Base-by-base conservation (phyloP, 305 asterid species). In the Stenogyne calaminthoides region DNA sequence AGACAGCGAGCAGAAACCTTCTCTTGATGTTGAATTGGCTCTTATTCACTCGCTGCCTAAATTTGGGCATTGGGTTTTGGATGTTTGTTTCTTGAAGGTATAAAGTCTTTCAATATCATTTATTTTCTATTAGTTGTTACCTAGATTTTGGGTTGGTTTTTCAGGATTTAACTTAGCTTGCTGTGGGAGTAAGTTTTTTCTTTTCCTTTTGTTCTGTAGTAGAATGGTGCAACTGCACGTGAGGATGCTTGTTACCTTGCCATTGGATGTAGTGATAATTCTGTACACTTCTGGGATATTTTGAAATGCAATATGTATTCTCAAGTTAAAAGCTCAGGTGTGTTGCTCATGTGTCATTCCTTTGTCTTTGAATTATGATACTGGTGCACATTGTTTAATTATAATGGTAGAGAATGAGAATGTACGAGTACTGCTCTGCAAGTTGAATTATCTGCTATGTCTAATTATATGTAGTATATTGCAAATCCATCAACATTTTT, bases 21-120 rank as follows among this genome's bases (percentile, higher is more conserved):
- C 55, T 68, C 54, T 78, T n/a, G 44, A 42, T 57, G 36, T 83
- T 68, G 69, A 82, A 49, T 71, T 91, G 67, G 75, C 74, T 70
- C 88, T 87, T 65, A 54, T 84, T 51, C 87, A 82, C 70, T 64
- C 88, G 54, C 80, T 94, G 52, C 97, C 97, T 0, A 89, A 80
- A 62, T 82, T 91, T 67, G 70, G 80, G 55, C 97, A 94, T 76
- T 94, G 98, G 98, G 87, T 94, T 64, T 77, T 94, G 84, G 98
- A 94, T 69, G 89, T 88, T 79, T 85, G 85, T 80, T 89, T 88
- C 85, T 67, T 91, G 65, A 83, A 87, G 93, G 97, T 90, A 66
- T 69, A 3, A 72, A 37, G 7, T 56, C 59, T 40, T 36, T 62
- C 49, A 22, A 10, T n/a, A 37, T 62, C 67, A 22, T 19, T 12